Conservation (phyloP, 2,329 filamentous ascomycete species). For the Kalmusia sp. region DNA sequence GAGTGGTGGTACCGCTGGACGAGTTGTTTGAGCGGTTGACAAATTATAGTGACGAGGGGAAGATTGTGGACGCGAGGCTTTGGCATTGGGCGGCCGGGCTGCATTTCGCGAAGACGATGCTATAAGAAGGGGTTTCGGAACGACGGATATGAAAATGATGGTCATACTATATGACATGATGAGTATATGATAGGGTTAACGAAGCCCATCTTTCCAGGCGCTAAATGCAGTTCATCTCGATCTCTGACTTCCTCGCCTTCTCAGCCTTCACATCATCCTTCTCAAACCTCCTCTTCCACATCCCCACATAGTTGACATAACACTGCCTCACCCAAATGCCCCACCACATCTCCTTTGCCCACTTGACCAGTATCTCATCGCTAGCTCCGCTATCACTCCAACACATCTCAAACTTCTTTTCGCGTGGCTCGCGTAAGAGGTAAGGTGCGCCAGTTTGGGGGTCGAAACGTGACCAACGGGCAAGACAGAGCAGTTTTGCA, state of each 20-base stretch:
- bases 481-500: conserved; percentile 32
- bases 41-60: conserved; percentile 54
- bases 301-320: conserved; percentile 27
- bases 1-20: conserved; percentile 64
- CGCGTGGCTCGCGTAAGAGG: conserved; percentile 20
- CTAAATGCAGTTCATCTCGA: background rate
- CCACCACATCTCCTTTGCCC: conserved; percentile 33
- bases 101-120: conserved; percentile 53
- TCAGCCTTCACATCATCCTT: conserved; percentile 20
- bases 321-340: conserved; percentile 31
- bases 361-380: conserved; percentile 21
- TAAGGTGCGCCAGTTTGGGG: conserved; percentile 16
- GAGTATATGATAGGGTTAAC: background rate
- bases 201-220: background rate
- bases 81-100: conserved; percentile 68
- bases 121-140: conserved; percentile 13
- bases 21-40: conserved; percentile 64
- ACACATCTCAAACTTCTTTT: conserved; percentile 28
- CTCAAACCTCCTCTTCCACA: conserved; percentile 31
- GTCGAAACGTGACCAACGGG: conserved; percentile 35
- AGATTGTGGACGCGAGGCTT: conserved; percentile 64
- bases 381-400: conserved; percentile 26
- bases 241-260: conserved; percentile 1
- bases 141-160: no score
- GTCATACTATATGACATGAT: no score